Conservation (phyloP, 169 alveolate species). For the Eimeria zaria region DNA sequence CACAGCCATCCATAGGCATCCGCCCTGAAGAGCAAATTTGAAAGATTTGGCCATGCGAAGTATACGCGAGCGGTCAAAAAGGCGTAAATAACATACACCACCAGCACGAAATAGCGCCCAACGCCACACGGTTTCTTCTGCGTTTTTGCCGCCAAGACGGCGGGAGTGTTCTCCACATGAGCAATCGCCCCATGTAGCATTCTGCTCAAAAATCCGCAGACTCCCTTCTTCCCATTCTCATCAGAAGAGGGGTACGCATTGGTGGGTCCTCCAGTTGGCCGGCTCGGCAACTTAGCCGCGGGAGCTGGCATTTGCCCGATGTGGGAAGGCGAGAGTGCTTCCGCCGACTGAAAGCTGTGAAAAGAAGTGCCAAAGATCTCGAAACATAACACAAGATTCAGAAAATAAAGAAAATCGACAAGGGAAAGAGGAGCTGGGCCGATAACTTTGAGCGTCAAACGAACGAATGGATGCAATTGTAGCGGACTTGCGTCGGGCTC, state of each 20-base stretch:
- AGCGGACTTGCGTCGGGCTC: background rate
- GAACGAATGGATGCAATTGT: constrained; percentile 2
- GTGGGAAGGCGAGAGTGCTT: constrained; percentile 42
- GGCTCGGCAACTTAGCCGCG: constrained; percentile 68
- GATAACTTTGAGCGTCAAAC: constrained; percentile 20
- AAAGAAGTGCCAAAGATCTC: constrained; percentile 22
- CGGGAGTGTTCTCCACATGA: constrained; percentile 80
- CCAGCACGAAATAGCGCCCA: constrained; percentile 76
- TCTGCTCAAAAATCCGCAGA: background rate
- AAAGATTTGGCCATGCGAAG: constrained; percentile 85
- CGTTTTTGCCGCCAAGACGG: constrained; percentile 65
- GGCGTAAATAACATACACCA: constrained; percentile 71
- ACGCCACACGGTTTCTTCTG: constrained; percentile 83
- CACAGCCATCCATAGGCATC: constrained; percentile 77
- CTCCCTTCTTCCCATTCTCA: background rate
- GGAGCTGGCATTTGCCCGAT: constrained; percentile 72
- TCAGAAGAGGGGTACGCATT: background rate
- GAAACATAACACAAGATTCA: constrained; percentile 52
- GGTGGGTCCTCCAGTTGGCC: constrained; percentile 28
- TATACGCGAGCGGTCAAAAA: constrained; percentile 84
- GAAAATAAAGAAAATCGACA: background rate
- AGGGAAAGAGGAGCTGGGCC: background rate
- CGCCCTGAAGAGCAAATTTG: constrained; percentile 81
- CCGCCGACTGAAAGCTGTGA: constrained; percentile 21
- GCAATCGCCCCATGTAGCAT: constrained; percentile 22